Evolutionary conservation across 805 yeast species (phyloP), one percentile per base, ranked within the genome.

Genomic region (Candida boleticola): DNA sequence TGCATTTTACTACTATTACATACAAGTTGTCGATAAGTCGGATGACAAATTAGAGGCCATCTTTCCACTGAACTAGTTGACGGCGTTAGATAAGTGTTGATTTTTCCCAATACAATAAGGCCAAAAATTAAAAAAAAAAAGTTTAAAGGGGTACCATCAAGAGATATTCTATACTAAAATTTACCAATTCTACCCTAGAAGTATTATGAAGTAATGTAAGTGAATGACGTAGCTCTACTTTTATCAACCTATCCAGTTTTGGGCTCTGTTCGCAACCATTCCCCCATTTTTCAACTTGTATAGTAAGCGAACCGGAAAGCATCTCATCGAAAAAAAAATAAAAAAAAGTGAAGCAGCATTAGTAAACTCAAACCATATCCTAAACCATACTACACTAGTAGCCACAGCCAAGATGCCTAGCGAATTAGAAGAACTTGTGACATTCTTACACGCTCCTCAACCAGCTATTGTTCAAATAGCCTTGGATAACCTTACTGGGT

Each of bases 381-480:
- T n/a, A n/a, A n/a, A n/a, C n/a, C n/a, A n/a, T n/a, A n/a, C n/a
- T n/a, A n/a, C n/a, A n/a, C n/a, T n/a, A n/a, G n/a, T n/a, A n/a
- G n/a, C n/a, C n/a, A n/a, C n/a, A n/a, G n/a, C n/a, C n/a, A 44
- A 17, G 22, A 71, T 71, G 77, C 74, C 77, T 27, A 60, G 68
- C 4, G 73, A 71, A 49, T 51, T 71, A 36, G 77, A 71, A 59
- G 77, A 71, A 44, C 68, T 90, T 34, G 95, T 89, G 18, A 80
- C 74, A 37, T 89, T 90, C 57, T 71, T 90, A 46, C 96, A 87
- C 60, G 79, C 92, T 5, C 83, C 86, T 1, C 88, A 85, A 56
- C 82, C 85, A 2, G 83, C 84, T 9, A 86, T 89, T 25, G 80
- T 84, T 45, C 88, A 83, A 52, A 83, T 89, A 43, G 97, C 97